Percentiles rank a stretch among this genome's conserved stretches.
Conservation (phyloP, 768 basidiomycete genomes). For the Sporobolomyces roseus region DNA sequence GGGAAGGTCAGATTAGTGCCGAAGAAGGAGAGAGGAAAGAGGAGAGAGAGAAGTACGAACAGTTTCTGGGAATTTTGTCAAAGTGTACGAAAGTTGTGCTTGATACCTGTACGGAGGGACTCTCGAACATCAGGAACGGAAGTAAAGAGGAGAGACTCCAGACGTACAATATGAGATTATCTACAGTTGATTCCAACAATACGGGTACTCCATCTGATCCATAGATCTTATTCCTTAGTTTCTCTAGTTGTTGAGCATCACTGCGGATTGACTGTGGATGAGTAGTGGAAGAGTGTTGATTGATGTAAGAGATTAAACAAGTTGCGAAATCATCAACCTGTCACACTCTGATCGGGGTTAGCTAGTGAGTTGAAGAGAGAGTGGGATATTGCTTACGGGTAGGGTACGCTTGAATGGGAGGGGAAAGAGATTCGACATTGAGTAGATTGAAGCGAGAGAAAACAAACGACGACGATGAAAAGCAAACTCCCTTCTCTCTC, state of each 20-base stretch:
- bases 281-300: neutral
- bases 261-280: conserved; percentile 12
- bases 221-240: neutral
- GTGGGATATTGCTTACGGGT: neutral
- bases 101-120: conserved; percentile 64
- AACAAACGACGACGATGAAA: too few species aligned
- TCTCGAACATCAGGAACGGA: neutral
- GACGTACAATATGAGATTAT: conserved; percentile 3
- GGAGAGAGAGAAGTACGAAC: conserved; percentile 52
- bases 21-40: conserved; percentile 1
- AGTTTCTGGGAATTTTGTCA: conserved; percentile 78
- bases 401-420: conserved; percentile 19
- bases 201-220: neutral
- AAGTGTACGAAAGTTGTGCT: conserved; percentile 75
- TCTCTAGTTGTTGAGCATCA: neutral
- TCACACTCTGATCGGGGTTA: neutral
- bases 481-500: neutral
- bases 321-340: conserved; percentile 1
- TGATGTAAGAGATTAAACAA: neutral
- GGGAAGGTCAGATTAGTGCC: conserved; percentile 33
- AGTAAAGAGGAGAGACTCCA: neutral
- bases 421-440: conserved; percentile 20
- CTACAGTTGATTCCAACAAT: neutral
- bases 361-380: neutral
- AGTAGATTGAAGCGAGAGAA: neutral